These are phyloP conservation scores for Lepidium campestre DNA, from an alignment of 441 rosid genomes.

Conservation along the genomic window DNA sequence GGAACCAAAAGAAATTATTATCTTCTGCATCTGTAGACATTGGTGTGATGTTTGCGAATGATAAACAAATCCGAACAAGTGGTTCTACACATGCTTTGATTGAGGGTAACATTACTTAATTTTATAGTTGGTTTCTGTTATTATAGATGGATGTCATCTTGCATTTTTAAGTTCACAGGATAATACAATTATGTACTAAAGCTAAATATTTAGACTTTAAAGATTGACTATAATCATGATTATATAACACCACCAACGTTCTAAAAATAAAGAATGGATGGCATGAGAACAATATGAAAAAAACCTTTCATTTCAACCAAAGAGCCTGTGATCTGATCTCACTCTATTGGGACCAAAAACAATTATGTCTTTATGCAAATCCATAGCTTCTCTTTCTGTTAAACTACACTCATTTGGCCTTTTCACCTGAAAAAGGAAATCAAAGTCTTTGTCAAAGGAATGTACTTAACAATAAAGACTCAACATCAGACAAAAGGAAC, in stretches of 20 bases:
- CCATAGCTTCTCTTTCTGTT: constrained; percentile 13
- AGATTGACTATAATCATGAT: background rate
- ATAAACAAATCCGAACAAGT: background rate
- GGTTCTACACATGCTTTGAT: background rate
- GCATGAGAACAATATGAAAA: background rate
- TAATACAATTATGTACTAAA: background rate
- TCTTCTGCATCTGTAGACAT: background rate
- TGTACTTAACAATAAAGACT: background rate
- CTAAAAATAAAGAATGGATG: background rate
- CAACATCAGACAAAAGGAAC: background rate
- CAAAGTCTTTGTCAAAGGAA: too few relatives aligned
- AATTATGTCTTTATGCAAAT: constrained; percentile 14
- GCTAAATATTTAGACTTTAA: background rate
- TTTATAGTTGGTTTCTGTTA: too few relatives aligned
- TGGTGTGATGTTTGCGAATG: background rate
- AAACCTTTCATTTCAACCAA: constrained; percentile 5
- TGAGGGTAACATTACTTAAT: background rate
- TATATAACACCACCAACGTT: background rate
- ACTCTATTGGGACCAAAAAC: constrained; percentile 20
- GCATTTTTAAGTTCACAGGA: background rate
- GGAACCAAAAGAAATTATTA: background rate
- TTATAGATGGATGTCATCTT: background rate
- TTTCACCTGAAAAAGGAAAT: constrained; percentile 15
- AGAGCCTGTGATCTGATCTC: constrained; percentile 14
- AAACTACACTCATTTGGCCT: background rate